Base-by-base conservation (phyloP, 164 flowering plant species). In the Vitis riparia region DNA sequence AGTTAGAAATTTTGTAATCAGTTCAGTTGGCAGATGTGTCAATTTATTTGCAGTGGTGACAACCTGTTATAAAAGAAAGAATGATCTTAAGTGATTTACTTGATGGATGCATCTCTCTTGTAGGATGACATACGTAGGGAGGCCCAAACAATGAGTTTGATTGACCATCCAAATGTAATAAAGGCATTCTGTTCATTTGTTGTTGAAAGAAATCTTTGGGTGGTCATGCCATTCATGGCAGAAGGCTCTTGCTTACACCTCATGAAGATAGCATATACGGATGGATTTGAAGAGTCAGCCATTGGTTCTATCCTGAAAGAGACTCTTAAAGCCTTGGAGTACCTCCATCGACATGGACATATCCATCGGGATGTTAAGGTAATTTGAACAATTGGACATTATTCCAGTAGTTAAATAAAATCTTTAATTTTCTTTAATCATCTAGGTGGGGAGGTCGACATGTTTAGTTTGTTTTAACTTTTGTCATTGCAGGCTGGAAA, bases 281-380 rank as follows among this genome's bases (percentile, higher is more conserved):
- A 96, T 76, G 99, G 99, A 66, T 88, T 96, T 81, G 99, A 93
- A 76, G 99, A 96, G 75, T 66, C 84, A 56, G 91, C 90, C 19
- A 96, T 96, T 80, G 83, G 84, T 65, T 82, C 97, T 58, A 85
- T 96, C 58, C 85, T 96, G 23, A 91, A 91, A 80, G 99, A 96
- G 80, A 87, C 97, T 63, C 91, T 96, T 30, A 93, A 91, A 79
- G 98, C 99, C 70, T 76, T 96, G 78, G 97, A 86, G 51, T 96
- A 96, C 71, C 94, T 96, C 27, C 99, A 96, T 82, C 83, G 78
- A 32, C 99, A 96, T 73, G 99, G 99, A 9, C 98, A 96, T 73
- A 96, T 96, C 53, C 99, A 96, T 76, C 92, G 99, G 65, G 99
- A 96, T 80, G 91, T 96, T 55, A 96, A 96, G 98, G 99, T 89